These are phyloP conservation scores for Neofusicoccum cordaticola DNA, from an alignment of 2,329 filamentous ascomycete species.

Conservation along the genomic window DNA sequence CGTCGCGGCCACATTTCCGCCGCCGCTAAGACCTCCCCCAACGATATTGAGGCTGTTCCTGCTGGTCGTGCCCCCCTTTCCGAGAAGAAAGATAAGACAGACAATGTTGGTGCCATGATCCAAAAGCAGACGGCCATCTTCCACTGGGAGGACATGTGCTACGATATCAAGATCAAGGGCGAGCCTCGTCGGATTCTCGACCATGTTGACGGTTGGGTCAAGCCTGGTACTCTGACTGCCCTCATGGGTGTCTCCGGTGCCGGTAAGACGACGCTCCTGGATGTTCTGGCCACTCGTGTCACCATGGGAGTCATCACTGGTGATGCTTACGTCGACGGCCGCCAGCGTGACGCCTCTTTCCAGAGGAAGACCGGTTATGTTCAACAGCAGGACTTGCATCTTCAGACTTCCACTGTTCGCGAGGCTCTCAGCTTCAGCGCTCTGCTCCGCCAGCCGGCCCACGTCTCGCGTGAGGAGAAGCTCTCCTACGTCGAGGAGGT, in stretches of 20 bases:
- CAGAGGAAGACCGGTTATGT: slow-evolving; percentile 86
- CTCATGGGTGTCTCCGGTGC: slow-evolving; percentile 70
- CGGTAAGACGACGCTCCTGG: slow-evolving; percentile 81
- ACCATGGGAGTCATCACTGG: slow-evolving; percentile 81
- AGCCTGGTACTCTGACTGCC: slow-evolving; percentile 79
- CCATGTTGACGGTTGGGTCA: slow-evolving; percentile 82
- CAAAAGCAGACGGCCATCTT: slow-evolving; percentile 67
- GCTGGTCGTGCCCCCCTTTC: background rate
- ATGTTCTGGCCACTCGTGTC: slow-evolving; percentile 75
- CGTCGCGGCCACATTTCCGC: slow-evolving; percentile 30
- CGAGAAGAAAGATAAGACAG: background rate
- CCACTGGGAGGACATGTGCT: slow-evolving; percentile 77
- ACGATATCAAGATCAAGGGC: slow-evolving; percentile 69
- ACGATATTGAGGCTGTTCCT: background rate
- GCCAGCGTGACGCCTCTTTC: slow-evolving; percentile 70
- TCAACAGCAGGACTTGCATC: slow-evolving; percentile 83
- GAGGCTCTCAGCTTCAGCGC: slow-evolving; percentile 81
- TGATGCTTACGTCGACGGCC: slow-evolving; percentile 76
- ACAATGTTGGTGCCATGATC: slow-evolving; percentile 29
- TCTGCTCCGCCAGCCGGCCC: slow-evolving; percentile 71
- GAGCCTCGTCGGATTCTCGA: slow-evolving; percentile 71
- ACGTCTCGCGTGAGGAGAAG: slow-evolving; percentile 68
- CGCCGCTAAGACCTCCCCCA: background rate
- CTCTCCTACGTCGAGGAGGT: slow-evolving; percentile 81
- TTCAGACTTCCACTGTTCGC: slow-evolving; percentile 74